Evolutionary conservation across 2,329 filamentous ascomycete species (phyloP), one percentile per base, ranked within the genome.

Genomic region (Ophiostoma ulmi): DNA sequence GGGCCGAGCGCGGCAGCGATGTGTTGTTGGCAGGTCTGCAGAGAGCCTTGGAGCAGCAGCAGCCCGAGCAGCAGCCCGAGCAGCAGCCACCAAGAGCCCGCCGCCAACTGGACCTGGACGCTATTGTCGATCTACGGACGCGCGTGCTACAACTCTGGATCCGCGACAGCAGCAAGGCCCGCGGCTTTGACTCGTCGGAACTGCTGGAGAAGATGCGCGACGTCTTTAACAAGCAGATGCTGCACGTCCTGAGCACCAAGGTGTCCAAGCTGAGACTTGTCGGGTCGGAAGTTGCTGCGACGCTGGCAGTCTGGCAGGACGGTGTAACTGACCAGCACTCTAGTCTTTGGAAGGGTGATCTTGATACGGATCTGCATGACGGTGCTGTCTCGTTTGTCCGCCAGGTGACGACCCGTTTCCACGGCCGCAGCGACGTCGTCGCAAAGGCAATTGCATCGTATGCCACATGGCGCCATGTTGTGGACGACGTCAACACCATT

Each of bases 111-210:
- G 88, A 93, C 71, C 90, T 94, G 76, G 87, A 88, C 73, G 83
- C 86, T 17, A 86, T 95, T 41, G 85, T 92, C 44, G 84, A 88
- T 41, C 80, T 96, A 69, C 87, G 93, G 65, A 90, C 88, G 67
- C 85, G 86, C 55, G 84, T 93, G 7, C 80, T 96, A 66, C 87
- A 91, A 75, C 85, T 90, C 13, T 95, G 93, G 91, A 89, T 96
- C 70, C 83, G 87, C 26, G 87, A 90, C 69, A 87, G 88, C 31
- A 85, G 86, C 52, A 86, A 87, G 69, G 86, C 86, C 74, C 83
- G 86, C 75, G 89, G 90, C 48, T 84, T 94, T 76, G 85, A 94
- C 77, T 85, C 89, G 1, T 85, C 86, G 5, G 83, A 88, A 66
- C 86, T 95, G 75, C 85, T 94, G 11, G 85, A 91, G 75, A 84